Percentiles rank a stretch among this genome's conserved stretches.
These are phyloP conservation scores for Purshia tridentata DNA, from an alignment of 306 rosid species.

Conservation along the genomic window DNA sequence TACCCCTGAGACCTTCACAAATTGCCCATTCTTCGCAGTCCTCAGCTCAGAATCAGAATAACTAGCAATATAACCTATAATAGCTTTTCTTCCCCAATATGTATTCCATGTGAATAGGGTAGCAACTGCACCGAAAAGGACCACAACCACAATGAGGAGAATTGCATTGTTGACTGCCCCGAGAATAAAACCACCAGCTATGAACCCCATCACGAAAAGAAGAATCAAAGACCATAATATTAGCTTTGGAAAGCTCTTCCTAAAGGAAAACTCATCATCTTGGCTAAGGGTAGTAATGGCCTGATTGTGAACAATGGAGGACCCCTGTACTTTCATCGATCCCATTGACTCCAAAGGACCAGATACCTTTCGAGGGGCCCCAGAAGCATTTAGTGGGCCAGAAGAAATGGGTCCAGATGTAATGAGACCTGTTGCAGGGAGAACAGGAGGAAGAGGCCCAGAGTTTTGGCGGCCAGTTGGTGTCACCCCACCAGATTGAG, in stretches of 20 bases:
- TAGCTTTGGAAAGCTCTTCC: slow-evolving; percentile 81
- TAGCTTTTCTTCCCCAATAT: slow-evolving; percentile 86
- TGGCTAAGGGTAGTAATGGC: slow-evolving; percentile 76
- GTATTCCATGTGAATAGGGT: slow-evolving; percentile 89
- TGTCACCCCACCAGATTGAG: slow-evolving; percentile 92
- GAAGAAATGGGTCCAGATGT: slow-evolving; percentile 95
- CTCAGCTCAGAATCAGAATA: slow-evolving; percentile 96
- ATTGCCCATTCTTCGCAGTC: slow-evolving; percentile 93
- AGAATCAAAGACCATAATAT: slow-evolving; percentile 91
- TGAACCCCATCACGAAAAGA: slow-evolving; percentile 91
- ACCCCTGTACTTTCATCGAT: slow-evolving; percentile 64
- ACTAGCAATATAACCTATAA: slow-evolving; percentile 64
- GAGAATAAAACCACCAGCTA: slow-evolving; percentile 96
- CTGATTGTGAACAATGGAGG: slow-evolving; percentile 62
- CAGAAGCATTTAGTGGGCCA: slow-evolving; percentile 88
- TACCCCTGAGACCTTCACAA: slow-evolving; percentile 99
- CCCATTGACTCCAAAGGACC: slow-evolving; percentile 86
- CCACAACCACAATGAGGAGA: slow-evolving; percentile 81
- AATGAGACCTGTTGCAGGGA: slow-evolving; percentile 89
- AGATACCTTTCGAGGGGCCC: slow-evolving; percentile 93
- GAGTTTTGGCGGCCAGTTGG: slow-evolving; percentile 72
- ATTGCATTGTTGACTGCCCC: slow-evolving; percentile 92
- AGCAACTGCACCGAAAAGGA: slow-evolving; percentile 73
- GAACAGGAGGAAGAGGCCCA: slow-evolving; percentile 88
- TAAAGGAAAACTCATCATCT: slow-evolving; percentile 76